Percentiles rank a stretch among this genome's conserved stretches.
phyloP scores from a whole-genome alignment of 352 stramenopile species.

The Globisporangium barbulae region DNA sequence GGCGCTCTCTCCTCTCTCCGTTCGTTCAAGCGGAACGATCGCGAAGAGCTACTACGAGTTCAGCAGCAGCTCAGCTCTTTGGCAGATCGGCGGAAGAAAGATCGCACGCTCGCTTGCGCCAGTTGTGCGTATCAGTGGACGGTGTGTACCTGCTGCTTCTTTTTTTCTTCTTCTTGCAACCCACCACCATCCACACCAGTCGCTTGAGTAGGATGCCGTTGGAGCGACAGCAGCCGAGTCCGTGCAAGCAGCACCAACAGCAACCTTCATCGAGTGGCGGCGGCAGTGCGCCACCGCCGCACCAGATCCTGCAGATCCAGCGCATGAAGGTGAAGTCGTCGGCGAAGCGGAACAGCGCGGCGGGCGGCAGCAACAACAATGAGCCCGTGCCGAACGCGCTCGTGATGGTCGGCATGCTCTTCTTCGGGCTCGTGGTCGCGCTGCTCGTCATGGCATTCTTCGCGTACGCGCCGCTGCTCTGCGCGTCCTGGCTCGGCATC shows the following conservation, averaged over 20 bases:
- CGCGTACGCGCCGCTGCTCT: conserved; percentile 74
- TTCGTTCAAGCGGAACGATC: background rate
- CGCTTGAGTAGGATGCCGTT: conserved; percentile 8
- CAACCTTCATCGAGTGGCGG: conserved; percentile 1
- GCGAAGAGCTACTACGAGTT: background rate
- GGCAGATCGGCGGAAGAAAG: background rate
- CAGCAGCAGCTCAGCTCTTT: background rate
- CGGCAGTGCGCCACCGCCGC: conserved; percentile 17
- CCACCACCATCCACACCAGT: background rate
- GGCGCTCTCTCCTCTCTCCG: background rate
- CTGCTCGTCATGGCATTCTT: conserved; percentile 83
- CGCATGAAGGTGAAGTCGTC: conserved; percentile 30
- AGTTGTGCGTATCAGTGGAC: background rate
- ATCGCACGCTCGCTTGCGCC: background rate
- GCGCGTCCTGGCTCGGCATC: conserved; percentile 75
- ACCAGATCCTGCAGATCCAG: conserved; percentile 48
- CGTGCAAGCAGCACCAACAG: conserved; percentile 14
- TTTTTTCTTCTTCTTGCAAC: background rate
- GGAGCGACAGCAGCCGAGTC: conserved; percentile 23
- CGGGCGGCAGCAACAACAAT: conserved; percentile 14
- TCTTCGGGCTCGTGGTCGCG: conserved; percentile 54
- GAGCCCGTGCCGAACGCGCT: conserved; percentile 57
- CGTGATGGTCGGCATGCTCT: conserved; percentile 68
- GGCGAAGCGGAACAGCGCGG: conserved; percentile 14
- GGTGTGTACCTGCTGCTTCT: background rate